phyloP scores from a whole-genome alignment of 495 filamentous ascomycete genomes.

The Aspergillus bertholletiae region DNA sequence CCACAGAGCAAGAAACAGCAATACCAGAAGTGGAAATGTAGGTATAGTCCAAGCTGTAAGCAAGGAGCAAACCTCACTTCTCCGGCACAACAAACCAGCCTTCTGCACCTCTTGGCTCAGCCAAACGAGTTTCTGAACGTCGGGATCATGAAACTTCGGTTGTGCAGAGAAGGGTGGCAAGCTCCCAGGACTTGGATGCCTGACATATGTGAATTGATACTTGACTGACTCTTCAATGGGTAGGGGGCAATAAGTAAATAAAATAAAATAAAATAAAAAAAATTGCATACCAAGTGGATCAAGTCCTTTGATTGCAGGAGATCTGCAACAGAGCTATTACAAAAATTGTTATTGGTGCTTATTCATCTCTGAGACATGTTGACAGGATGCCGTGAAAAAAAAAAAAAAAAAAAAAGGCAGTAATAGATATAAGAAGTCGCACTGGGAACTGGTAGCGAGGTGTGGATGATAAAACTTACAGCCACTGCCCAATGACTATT shows the following conservation, averaged over 20 bases:
- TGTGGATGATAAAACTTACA: neutral
- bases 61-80: neutral
- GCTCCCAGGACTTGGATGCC: neutral
- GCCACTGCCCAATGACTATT: neutral
- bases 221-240: too few species aligned
- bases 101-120: neutral
- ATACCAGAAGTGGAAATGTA: neutral
- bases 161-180: neutral
- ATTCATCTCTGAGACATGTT: slow-evolving; percentile 28
- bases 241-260: too few species aligned
- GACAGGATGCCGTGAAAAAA: neutral
- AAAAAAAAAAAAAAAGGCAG: neutral
- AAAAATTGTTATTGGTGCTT: slow-evolving; percentile 17
- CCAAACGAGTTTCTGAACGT: neutral
- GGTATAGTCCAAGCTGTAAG: neutral
- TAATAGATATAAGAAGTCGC: neutral
- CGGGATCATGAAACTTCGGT: neutral
- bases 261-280: too few species aligned
- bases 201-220: too few species aligned
- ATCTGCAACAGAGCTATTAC: slow-evolving; percentile 25
- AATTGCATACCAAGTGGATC: slow-evolving; percentile 22
- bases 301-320: slow-evolving; percentile 23
- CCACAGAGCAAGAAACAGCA: neutral
- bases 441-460: neutral
- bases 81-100: neutral